Conservation (phyloP, 768 basidiomycete species). For the Leucocoprinus birnbaumii region DNA sequence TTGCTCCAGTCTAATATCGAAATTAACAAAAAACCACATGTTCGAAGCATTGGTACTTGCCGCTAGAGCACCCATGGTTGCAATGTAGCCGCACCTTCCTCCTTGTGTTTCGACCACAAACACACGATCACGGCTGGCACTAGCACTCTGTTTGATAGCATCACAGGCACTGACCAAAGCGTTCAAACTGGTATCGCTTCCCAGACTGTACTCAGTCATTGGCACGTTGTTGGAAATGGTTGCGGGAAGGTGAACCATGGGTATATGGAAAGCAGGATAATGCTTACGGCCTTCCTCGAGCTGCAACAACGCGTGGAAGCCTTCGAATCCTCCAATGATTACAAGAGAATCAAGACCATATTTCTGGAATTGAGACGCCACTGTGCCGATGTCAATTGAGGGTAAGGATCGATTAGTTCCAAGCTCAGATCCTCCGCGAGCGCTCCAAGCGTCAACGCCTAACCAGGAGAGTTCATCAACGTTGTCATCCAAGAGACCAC, state of each 20-base stretch:
- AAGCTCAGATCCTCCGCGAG: slow-evolving; percentile 94
- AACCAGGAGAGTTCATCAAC: slow-evolving; percentile 90
- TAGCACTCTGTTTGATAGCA: slow-evolving; percentile 97
- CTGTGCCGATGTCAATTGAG: slow-evolving; percentile 78
- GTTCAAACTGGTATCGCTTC: slow-evolving; percentile 96
- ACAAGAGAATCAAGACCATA: slow-evolving; percentile 76
- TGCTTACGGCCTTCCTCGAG: slow-evolving; percentile 77
- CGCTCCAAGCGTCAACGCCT: slow-evolving; percentile 94
- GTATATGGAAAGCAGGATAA: slow-evolving; percentile 93
- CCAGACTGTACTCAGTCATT: slow-evolving; percentile 92
- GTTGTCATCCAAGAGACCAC: slow-evolving; percentile 88
- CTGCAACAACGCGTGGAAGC: slow-evolving; percentile 75
- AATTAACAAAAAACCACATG: neutral
- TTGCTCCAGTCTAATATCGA: slow-evolving; percentile 76
- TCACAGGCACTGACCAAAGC: slow-evolving; percentile 97
- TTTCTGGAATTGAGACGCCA: slow-evolving; percentile 91
- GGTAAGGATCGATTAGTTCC: slow-evolving; percentile 94
- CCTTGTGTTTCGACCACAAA: slow-evolving; percentile 99
- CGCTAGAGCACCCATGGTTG: slow-evolving; percentile 92
- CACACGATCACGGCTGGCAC: slow-evolving; percentile 92
- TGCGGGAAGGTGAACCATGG: slow-evolving; percentile 94
- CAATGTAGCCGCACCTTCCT: slow-evolving; percentile 94
- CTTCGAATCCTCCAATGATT: slow-evolving; percentile 96
- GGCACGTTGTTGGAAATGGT: slow-evolving; percentile 99
- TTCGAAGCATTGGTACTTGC: slow-evolving; percentile 44